Percentiles rank a stretch among this genome's conserved stretches.
Conservation (phyloP, 495 filamentous ascomycete genomes). For the Amniculicola lignicola region DNA sequence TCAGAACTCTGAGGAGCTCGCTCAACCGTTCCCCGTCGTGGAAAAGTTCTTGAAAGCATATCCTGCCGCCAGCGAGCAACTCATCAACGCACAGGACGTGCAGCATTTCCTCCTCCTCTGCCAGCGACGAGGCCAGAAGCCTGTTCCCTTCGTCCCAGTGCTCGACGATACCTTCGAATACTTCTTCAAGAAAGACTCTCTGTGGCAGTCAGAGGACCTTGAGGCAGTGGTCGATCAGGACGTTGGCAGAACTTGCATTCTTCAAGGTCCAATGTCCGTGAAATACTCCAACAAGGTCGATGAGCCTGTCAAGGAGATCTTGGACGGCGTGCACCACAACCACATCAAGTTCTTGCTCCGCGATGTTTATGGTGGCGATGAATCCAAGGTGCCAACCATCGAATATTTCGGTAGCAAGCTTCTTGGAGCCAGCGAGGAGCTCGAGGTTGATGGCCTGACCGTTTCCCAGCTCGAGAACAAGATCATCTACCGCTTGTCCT, state of each 20-base stretch:
- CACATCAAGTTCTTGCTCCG: slow-evolving; percentile 76
- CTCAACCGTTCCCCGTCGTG: slow-evolving; percentile 72
- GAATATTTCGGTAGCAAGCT: slow-evolving; percentile 94
- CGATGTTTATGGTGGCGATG: slow-evolving; percentile 75
- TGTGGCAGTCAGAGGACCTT: slow-evolving; percentile 98
- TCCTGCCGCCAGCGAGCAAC: slow-evolving; percentile 77
- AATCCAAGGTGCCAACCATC: slow-evolving; percentile 70
- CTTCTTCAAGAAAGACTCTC: slow-evolving; percentile 99
- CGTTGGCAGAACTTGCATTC: slow-evolving; percentile 88
- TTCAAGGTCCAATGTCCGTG: slow-evolving; percentile 91
- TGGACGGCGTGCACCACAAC: slow-evolving; percentile 80
- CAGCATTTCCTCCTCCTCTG: slow-evolving; percentile 95
- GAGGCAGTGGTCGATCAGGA: slow-evolving; percentile 94
- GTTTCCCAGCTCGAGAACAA: slow-evolving; percentile 70
- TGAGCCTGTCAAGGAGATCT: slow-evolving; percentile 89
- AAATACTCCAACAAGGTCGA: slow-evolving; percentile 85
- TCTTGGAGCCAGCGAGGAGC: slow-evolving; percentile 47
- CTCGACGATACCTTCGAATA: slow-evolving; percentile 96
- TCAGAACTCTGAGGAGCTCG: slow-evolving; percentile 84
- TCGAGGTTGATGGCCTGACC: slow-evolving; percentile 77
- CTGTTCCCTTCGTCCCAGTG: slow-evolving; percentile 88
- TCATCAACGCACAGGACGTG: slow-evolving; percentile 96
- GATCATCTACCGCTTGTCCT: slow-evolving; percentile 74
- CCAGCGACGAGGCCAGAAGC: slow-evolving; percentile 89
- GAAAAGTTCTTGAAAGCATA: slow-evolving; percentile 77